These are phyloP conservation scores for Haematococcus sp. DNA, from an alignment of 139 green algal genomes.

Conservation along the genomic window DNA sequence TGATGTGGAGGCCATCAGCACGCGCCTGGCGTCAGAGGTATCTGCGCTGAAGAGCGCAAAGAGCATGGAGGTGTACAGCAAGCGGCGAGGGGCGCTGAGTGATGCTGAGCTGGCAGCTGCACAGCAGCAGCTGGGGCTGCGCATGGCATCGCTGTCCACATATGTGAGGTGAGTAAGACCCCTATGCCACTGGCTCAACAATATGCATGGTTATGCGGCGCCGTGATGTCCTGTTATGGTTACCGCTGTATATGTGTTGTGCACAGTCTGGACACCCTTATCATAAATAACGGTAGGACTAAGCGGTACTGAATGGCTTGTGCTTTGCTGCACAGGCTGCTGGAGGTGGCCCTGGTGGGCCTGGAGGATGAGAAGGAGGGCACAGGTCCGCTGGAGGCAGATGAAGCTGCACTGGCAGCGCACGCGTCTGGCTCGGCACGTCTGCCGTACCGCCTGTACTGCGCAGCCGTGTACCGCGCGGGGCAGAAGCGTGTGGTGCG, in stretches of 20 bases:
- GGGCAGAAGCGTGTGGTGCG: constrained; percentile 72
- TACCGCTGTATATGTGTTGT: too few relatives aligned
- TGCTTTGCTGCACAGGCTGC: constrained; percentile 43
- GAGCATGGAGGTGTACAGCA: not conserved
- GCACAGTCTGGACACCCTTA: too few relatives aligned
- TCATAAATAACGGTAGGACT: too few relatives aligned
- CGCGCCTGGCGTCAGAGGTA: not conserved
- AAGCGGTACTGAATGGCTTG: too few relatives aligned
- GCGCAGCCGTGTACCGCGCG: constrained; percentile 68
- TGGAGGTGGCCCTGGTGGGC: constrained; percentile 64
- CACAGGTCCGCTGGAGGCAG: constrained; percentile 54
- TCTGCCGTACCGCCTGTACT: constrained; percentile 23
- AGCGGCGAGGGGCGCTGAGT: not conserved
- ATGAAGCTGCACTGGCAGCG: constrained; percentile 10
- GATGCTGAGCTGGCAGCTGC: not conserved
- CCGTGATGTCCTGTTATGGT: too few relatives aligned
- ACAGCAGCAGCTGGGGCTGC: constrained; percentile 33
- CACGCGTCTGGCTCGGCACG: not conserved
- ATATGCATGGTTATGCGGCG: too few relatives aligned
- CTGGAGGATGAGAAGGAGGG: constrained; percentile 59
- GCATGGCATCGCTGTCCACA: constrained; percentile 69
- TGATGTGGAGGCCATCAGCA: not conserved
- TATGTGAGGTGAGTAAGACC: constrained; percentile 39
- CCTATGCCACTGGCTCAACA: too few relatives aligned
- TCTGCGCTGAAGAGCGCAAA: not conserved